Base-by-base conservation (phyloP, 2,329 filamentous ascomycete genomes). In the Alternaria postmessia region DNA sequence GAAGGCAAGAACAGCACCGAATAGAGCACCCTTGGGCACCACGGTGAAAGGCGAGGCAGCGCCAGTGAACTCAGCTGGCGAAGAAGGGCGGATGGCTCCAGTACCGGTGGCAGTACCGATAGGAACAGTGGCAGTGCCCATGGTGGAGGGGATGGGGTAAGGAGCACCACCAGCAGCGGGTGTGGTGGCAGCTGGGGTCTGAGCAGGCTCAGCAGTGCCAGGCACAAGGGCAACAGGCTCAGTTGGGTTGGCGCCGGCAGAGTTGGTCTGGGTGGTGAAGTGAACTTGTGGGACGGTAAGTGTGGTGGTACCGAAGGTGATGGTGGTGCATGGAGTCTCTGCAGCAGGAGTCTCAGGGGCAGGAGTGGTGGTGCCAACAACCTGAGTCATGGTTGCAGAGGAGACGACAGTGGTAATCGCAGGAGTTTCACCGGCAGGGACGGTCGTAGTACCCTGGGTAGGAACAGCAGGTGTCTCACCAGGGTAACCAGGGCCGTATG, bases 231-330 rank as follows among this genome's bases (percentile, higher is more conserved):
- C 75, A 18, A 80, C 74, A 42, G 72, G 70, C 52, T 71, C 73
- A 22, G 75, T 72, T 3, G 70, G 70, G 16, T 63, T 69, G 16
- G 66, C 56, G 16, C 73, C 74, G 8, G 70, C 69, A 46, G 70
- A 71, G 53, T 71, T 59, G 20, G 75, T 74, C 28, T 72, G 61
- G 34, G 80, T 82, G 30, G 75, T 77, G 76, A 83, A 82, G 64
- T 76, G 71, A 11, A 82, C 79, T 63, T 81, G 78, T 0, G 82
- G 82, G 24, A 84, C 81, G 14, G 80, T 83, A 58, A 83, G 69
- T 20, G 78, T 78, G 5, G 79, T 82, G 22, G 75, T 68, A 49
- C 78, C 76, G 70, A 79, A 79, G 16, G 77, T 79, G 65, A 83
- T 79, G 26, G 79, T 81, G 1, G 81, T 84, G 62, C 66, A 62